These are phyloP conservation scores for Phytophthora pistaciae DNA, from an alignment of 352 stramenopile species.

Conservation along the genomic window DNA sequence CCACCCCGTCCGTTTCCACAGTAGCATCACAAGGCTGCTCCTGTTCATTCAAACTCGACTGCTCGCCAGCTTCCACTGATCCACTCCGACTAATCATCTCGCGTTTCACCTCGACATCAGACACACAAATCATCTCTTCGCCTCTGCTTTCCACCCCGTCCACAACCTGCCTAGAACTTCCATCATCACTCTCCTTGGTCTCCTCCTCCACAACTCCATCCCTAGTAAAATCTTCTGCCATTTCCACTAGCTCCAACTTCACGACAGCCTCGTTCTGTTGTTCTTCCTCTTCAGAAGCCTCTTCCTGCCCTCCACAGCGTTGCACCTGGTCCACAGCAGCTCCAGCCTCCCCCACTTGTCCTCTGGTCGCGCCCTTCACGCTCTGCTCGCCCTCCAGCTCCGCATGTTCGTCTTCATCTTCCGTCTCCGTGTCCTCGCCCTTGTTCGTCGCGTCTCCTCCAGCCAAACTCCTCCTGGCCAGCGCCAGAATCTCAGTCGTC, in stretches of 20 bases:
- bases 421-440: not conserved
- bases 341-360: not conserved
- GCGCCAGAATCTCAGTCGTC: slow-evolving; percentile 18
- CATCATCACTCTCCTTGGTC: not conserved
- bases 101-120: not conserved
- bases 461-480: slow-evolving; percentile 10
- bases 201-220: not conserved
- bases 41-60: not conserved
- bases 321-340: not conserved
- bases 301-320: not conserved
- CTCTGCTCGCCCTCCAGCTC: not conserved
- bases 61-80: not conserved
- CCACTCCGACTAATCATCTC: not conserved
- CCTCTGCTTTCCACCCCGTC: not conserved
- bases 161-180: not conserved
- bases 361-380: not conserved
- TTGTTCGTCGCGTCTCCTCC: not conserved
- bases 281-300: not conserved
- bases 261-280: not conserved
- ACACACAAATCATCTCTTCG: not conserved
- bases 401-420: not conserved
- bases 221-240: not conserved
- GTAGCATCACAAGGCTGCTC: not conserved
- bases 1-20: not conserved
- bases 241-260: not conserved